Evolutionary conservation across 140 eudicot species (phyloP).

Genomic region (Anethum foeniculum): DNA sequence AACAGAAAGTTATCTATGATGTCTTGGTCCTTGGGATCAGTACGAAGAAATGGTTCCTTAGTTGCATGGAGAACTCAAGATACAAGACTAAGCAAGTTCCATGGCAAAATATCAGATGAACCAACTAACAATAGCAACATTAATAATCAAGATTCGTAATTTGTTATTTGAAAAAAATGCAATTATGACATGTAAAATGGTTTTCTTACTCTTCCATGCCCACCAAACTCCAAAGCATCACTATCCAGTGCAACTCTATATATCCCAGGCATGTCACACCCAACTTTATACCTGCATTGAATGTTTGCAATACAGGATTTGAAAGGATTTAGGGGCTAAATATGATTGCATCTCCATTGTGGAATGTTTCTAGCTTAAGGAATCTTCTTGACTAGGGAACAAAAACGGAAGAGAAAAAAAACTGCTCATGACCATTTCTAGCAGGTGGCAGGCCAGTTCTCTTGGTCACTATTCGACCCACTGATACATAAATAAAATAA

Average conservation of each 20-base stretch:
- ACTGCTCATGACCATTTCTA: background rate
- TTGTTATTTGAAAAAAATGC: background rate
- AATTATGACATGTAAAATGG: background rate
- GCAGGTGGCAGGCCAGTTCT: background rate
- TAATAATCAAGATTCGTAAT: background rate
- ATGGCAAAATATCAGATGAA: background rate
- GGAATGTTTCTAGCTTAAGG: background rate
- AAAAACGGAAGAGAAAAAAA: background rate
- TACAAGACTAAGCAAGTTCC: background rate
- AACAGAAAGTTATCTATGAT: background rate
- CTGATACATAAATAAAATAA: background rate
- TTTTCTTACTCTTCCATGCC: conserved; percentile 86
- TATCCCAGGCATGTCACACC: conserved; percentile 96
- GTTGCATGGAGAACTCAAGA: background rate
- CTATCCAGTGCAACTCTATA: conserved; percentile 92
- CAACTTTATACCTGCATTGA: conserved; percentile 76
- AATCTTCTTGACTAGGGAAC: background rate
- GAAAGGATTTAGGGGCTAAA: background rate
- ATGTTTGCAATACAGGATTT: background rate
- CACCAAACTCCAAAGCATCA: conserved; percentile 96
- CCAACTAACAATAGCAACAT: background rate
- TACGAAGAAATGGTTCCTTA: background rate
- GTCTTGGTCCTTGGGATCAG: background rate
- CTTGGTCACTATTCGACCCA: background rate
- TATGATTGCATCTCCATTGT: background rate